A percentile compares a stretch with the other conserved stretches of the same genome.
These are phyloP conservation scores for Erysimum cheiri DNA, from an alignment of 441 rosid genomes.

Conservation along the genomic window DNA sequence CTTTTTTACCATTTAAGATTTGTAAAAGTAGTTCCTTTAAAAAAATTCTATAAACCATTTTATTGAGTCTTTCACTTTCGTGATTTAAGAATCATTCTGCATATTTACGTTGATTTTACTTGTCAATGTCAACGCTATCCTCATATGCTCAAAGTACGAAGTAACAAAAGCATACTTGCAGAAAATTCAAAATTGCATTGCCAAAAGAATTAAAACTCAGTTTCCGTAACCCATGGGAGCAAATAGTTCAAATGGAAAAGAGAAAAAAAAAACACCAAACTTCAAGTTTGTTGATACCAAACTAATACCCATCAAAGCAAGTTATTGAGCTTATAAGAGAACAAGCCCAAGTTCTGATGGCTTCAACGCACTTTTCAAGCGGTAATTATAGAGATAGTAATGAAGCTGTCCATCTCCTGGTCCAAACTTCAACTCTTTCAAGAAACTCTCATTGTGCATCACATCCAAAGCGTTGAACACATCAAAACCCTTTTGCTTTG, in stretches of 20 bases:
- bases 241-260: conserved; percentile 24
- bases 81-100: too few relatives aligned
- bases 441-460: conserved; percentile 84
- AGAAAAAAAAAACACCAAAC: background rate
- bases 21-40: too few relatives aligned
- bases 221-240: conserved; percentile 20
- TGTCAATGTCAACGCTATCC: too few relatives aligned
- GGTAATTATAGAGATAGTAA: conserved; percentile 87
- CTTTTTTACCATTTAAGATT: too few relatives aligned
- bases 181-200: conserved; percentile 37
- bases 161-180: background rate
- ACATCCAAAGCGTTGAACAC: conserved; percentile 94
- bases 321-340: conserved; percentile 59
- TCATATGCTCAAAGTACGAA: background rate
- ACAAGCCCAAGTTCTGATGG: conserved; percentile 90
- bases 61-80: too few relatives aligned
- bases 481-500: conserved; percentile 83
- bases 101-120: too few relatives aligned
- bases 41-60: too few relatives aligned
- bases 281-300: conserved; percentile 30
- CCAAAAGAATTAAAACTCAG: conserved; percentile 43
- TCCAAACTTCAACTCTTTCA: conserved; percentile 93
- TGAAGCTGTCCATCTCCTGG: conserved; percentile 97
- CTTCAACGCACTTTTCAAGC: conserved; percentile 58
- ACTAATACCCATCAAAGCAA: conserved; percentile 36